A percentile compares a stretch with the other conserved stretches of the same genome.
Conservation (phyloP, 2,329 filamentous ascomycete genomes). For the Bipolaris bicolor region DNA sequence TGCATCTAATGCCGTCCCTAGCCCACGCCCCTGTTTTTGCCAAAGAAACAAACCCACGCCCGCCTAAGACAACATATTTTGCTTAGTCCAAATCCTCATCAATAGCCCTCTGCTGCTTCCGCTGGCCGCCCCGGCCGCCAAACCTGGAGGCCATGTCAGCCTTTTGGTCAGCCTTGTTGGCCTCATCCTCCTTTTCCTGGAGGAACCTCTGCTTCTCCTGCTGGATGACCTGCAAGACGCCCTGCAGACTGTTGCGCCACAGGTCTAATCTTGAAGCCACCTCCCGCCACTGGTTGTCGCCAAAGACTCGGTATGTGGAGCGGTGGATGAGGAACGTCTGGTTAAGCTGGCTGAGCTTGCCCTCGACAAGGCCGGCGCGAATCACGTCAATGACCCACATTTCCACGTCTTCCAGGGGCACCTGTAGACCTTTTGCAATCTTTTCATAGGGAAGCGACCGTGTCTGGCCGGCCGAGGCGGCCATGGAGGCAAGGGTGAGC, state of each 20-base stretch:
- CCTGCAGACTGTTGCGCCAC: slow-evolving; percentile 82
- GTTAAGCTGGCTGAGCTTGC: slow-evolving; percentile 91
- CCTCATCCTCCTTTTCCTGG: slow-evolving; percentile 77
- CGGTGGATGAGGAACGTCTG: slow-evolving; percentile 94
- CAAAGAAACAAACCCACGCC: slow-evolving; percentile 25
- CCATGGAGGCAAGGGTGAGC: slow-evolving; percentile 87
- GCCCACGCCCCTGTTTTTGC: slow-evolving; percentile 12
- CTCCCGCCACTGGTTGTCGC: slow-evolving; percentile 97
- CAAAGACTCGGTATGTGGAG: slow-evolving; percentile 94
- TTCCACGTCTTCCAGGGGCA: slow-evolving; percentile 85
- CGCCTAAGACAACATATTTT: slow-evolving; percentile 9
- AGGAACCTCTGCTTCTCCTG: slow-evolving; percentile 81
- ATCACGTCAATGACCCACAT: slow-evolving; percentile 99
- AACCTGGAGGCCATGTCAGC: slow-evolving; percentile 47
- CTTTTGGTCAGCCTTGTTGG: slow-evolving; percentile 74
- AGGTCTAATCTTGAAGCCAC: slow-evolving; percentile 88
- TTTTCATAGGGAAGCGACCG: slow-evolving; percentile 87
- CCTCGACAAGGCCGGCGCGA: slow-evolving; percentile 91
- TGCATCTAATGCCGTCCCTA: slow-evolving; percentile 36
- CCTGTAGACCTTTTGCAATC: slow-evolving; percentile 84
- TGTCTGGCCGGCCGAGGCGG: slow-evolving; percentile 75
- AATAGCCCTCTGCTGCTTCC: slow-evolving; percentile 42
- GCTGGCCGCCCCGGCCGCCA: slow-evolving; percentile 30
- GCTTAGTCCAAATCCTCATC: slow-evolving; percentile 47
- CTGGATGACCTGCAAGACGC: slow-evolving; percentile 78